Evolutionary conservation across 306 rosid genomes (phyloP).

Genomic region (Vigna trinervia): DNA sequence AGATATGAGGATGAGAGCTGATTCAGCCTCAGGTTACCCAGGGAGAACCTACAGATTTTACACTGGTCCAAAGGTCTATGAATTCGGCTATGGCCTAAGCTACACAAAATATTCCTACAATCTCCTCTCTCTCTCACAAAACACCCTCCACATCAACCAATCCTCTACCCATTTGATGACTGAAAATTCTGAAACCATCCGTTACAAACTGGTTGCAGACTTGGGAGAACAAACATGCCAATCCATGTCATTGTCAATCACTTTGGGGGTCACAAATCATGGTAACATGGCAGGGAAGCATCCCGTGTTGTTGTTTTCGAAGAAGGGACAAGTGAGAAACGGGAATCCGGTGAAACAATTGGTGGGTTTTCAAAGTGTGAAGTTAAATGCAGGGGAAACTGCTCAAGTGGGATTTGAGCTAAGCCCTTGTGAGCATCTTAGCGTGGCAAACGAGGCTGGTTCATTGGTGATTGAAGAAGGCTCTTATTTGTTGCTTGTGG

Average conservation of each 20-base stretch:
- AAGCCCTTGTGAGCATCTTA: slow-evolving; percentile 77
- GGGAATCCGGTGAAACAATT: slow-evolving; percentile 71
- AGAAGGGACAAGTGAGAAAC: slow-evolving; percentile 41
- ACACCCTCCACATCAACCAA: slow-evolving; percentile 61
- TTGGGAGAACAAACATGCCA: slow-evolving; percentile 61
- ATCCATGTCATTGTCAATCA: slow-evolving; percentile 54
- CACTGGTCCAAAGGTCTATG: slow-evolving; percentile 68
- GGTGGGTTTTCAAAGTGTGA: slow-evolving; percentile 75
- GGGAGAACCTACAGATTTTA: slow-evolving; percentile 92
- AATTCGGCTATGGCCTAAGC: slow-evolving; percentile 91
- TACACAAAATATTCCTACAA: slow-evolving; percentile 72
- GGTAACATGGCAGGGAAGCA: slow-evolving; percentile 84
- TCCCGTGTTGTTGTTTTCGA: slow-evolving; percentile 67
- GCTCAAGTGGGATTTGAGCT: slow-evolving; percentile 62
- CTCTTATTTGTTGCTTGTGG: slow-evolving; percentile 69
- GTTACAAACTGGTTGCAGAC: slow-evolving; percentile 63
- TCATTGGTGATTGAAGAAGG: slow-evolving; percentile 75
- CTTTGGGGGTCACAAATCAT: slow-evolving; percentile 56
- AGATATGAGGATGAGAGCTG: slow-evolving; percentile 95
- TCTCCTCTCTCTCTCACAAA: slow-evolving; percentile 51
- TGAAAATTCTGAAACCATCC: slow-evolving; percentile 51
- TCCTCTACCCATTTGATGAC: slow-evolving; percentile 48
- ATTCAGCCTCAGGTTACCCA: slow-evolving; percentile 68
- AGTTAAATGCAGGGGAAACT: slow-evolving; percentile 61
- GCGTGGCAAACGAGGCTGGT: slow-evolving; percentile 73